Evolutionary conservation across 768 basidiomycete species (phyloP), one percentile per base, ranked within the genome.

Genomic region (Leucosporidium creatinivorum): DNA sequence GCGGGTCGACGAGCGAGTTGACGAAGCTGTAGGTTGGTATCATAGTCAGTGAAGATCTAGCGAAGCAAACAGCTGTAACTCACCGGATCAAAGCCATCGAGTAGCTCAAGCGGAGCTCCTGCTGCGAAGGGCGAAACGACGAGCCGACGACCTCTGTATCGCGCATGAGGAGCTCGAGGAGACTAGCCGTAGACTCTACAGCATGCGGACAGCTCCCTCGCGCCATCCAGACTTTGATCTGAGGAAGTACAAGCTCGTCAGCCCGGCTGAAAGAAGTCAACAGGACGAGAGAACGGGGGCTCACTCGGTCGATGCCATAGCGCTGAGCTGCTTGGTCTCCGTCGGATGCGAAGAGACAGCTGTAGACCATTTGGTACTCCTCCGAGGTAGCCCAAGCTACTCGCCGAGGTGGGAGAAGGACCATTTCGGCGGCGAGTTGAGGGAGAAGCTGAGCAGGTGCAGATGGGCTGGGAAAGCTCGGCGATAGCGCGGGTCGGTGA

Each of bases 1-100:
- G 81, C 19, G 93, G 92, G 75, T 99, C 96, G 10, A 97, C 94
- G 48, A 98, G 83, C 2, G 92, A 90, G 74, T 98, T 99, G 71
- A 98, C 89, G 72, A 98, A 85, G 39, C 94, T 89, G 77, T 59
- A 81, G 31, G 65, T 23, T 13, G 21, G 47, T 18, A 17, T 15
- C 48, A 19, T 28, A 31, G 33, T 31, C 21, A 59, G 26, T 26
- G 30, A 44, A 12, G 12, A 48, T n/a, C 33, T 28, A 6, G 2
- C 8, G 39, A 44, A n/a, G 15, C 3, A 44, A 13, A 3, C 10
- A 44, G 39, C 39, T 15, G 80, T 84, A 65, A 48, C 69, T 48
- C 21, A 75, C 73, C 75, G 52, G 51, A 69, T 72, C 31, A 74
- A 50, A 19, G 75, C 69, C 75, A 75, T 75, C 3, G 72, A 56